A percentile compares a stretch with the other conserved stretches of the same genome.
Evolutionary conservation across 1,139 yeast species (phyloP).

Genomic region (Debaryomyces coudertii): DNA sequence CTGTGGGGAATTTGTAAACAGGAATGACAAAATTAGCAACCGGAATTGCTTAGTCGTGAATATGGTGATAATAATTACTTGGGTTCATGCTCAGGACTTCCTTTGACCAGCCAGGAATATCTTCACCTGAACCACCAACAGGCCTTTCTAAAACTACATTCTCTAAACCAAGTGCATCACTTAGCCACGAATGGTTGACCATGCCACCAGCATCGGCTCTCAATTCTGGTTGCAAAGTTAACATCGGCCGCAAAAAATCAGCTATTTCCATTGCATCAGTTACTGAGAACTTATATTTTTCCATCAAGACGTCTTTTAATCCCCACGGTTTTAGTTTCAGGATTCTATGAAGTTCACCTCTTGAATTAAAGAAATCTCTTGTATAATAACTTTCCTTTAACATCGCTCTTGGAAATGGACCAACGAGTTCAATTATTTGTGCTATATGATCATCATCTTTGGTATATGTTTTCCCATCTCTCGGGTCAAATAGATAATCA

Average conservation of each 20-base stretch:
- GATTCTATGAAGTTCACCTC: conserved; percentile 62
- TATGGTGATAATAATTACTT: conserved; percentile 12
- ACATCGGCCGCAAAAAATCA: conserved; percentile 73
- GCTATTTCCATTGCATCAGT: conserved; percentile 59
- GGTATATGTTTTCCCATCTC: conserved; percentile 48
- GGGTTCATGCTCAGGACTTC: conserved; percentile 28
- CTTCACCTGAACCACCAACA: conserved; percentile 68
- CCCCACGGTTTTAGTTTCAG: conserved; percentile 54
- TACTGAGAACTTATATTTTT: conserved; percentile 64
- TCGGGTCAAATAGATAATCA: conserved; percentile 51
- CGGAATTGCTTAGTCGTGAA: not conserved
- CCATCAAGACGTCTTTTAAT: conserved; percentile 48
- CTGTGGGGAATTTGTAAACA: not conserved
- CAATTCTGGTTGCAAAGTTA: conserved; percentile 64
- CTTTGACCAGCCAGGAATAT: conserved; percentile 73
- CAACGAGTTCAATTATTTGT: conserved; percentile 50
- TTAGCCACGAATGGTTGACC: conserved; percentile 78
- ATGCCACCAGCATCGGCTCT: conserved; percentile 85
- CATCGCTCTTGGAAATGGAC: conserved; percentile 47
- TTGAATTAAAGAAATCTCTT: conserved; percentile 49
- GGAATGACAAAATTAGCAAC: not conserved
- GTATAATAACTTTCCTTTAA: conserved; percentile 47
- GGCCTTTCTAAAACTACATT: conserved; percentile 58
- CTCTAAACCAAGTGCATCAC: conserved; percentile 63
- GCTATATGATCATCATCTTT: conserved; percentile 57